Percentiles rank a stretch among this genome's conserved stretches.
phyloP scores from a whole-genome alignment of 148 eudicot genomes.

The Rhododendron williamsianum region DNA sequence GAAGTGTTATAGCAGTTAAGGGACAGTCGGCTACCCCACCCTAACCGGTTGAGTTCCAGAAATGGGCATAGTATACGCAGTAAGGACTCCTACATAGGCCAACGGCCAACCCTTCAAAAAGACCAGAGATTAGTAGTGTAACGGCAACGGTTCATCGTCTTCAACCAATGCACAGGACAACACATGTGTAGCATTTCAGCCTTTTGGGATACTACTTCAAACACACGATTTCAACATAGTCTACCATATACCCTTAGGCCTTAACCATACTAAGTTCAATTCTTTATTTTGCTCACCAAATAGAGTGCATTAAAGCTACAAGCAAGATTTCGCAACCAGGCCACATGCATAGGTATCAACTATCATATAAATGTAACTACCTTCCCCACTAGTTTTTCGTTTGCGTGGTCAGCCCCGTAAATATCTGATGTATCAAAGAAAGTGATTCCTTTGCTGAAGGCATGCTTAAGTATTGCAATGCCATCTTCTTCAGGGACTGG shows the following conservation, averaged over 20 bases:
- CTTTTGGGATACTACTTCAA: background rate
- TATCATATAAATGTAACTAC: constrained; percentile 22
- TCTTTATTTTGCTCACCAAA: background rate
- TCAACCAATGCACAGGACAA: background rate
- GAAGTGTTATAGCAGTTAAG: background rate
- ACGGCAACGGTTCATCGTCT: background rate
- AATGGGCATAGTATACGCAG: background rate
- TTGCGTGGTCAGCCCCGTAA: constrained; percentile 45
- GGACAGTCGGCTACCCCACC: background rate
- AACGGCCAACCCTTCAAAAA: too few species aligned
- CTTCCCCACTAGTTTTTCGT: constrained; percentile 67
- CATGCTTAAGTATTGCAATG: constrained; percentile 46
- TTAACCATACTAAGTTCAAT: background rate
- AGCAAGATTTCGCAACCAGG: background rate
- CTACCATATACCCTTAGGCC: background rate
- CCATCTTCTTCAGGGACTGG: constrained; percentile 48
- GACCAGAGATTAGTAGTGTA: too few species aligned
- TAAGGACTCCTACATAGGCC: too few species aligned
- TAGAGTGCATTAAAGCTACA: background rate
- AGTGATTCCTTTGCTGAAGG: constrained; percentile 53
- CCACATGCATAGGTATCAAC: background rate
- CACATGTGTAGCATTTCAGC: background rate
- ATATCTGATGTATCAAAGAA: constrained; percentile 66
- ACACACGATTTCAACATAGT: background rate
- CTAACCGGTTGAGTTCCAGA: background rate